Evolutionary conservation across 257 asterid species (phyloP).

Genomic region (Solanum etuberosum): DNA sequence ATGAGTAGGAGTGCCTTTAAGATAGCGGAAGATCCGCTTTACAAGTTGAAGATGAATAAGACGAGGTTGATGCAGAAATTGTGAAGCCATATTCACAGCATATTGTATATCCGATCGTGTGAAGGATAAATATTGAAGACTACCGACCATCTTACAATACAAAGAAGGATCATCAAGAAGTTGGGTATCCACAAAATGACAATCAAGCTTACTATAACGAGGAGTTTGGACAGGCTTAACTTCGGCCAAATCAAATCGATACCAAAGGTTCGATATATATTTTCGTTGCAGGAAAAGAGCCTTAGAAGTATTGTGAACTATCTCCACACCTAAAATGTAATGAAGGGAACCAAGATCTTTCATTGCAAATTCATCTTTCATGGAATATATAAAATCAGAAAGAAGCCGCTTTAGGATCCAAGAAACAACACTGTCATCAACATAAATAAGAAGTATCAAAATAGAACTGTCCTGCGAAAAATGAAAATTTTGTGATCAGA

Average conservation of each 20-base stretch:
- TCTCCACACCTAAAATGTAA: neutral
- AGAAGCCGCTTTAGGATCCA: neutral
- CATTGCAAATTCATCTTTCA: neutral
- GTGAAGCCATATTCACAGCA: neutral
- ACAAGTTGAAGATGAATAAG: neutral
- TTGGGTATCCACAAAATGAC: neutral
- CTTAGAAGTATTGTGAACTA: neutral
- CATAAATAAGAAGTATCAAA: neutral
- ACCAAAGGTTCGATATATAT: neutral
- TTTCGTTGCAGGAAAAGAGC: neutral
- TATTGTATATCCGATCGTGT: neutral
- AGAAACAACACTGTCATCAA: neutral
- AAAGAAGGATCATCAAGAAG: neutral
- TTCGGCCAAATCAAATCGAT: neutral
- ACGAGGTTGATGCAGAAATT: neutral
- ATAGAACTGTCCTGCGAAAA: neutral
- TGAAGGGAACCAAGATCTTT: neutral
- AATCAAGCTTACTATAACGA: neutral
- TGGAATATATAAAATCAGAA: neutral
- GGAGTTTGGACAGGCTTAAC: neutral
- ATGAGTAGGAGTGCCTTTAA: neutral
- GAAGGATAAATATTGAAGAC: neutral
- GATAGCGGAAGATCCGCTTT: neutral
- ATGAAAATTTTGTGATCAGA: neutral
- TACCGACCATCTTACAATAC: neutral